Percentiles rank a stretch among this genome's conserved stretches.
These are phyloP conservation scores for Leccinum truebloodii DNA, from an alignment of 768 basidiomycete species.

Conservation along the genomic window DNA sequence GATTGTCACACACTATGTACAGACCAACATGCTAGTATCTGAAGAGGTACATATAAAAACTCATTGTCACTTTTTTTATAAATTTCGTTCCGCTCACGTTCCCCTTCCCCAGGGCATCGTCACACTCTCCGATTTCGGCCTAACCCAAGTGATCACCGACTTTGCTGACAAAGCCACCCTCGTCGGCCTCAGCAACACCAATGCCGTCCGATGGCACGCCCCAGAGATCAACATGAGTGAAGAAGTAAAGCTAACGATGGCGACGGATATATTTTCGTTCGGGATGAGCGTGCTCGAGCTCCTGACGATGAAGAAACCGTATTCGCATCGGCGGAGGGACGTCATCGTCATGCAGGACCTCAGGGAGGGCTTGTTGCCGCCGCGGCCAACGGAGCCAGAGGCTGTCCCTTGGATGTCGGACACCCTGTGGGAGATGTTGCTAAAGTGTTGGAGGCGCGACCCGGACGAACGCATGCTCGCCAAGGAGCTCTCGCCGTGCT, in stretches of 20 bases:
- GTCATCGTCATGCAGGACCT: conserved; percentile 51
- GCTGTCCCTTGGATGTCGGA: conserved; percentile 45
- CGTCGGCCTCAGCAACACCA: conserved; percentile 45
- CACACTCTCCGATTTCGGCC: conserved; percentile 63
- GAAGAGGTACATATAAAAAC: conserved; percentile 34
- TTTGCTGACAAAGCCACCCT: conserved; percentile 51
- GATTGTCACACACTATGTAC: background rate
- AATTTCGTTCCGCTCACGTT: background rate
- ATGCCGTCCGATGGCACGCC: conserved; percentile 59
- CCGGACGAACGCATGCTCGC: conserved; percentile 43
- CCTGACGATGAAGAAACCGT: conserved; percentile 52
- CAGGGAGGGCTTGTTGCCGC: conserved; percentile 40
- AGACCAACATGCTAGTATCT: conserved; percentile 63
- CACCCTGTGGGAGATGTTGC: conserved; percentile 47
- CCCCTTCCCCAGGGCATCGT: conserved; percentile 45
- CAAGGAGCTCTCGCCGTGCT: conserved; percentile 31
- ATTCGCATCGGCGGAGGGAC: conserved; percentile 49
- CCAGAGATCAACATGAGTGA: conserved; percentile 57
- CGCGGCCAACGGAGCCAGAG: conserved; percentile 39
- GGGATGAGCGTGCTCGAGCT: conserved; percentile 64
- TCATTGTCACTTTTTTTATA: no score
- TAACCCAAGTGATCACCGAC: conserved; percentile 61
- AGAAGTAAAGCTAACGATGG: conserved; percentile 42
- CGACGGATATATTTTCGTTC: conserved; percentile 57
- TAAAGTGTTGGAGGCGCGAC: conserved; percentile 46